Percentiles rank a stretch among this genome's conserved stretches.
phyloP scores from a whole-genome alignment of 2,329 filamentous ascomycete species.

The Huntiella omanensis region DNA sequence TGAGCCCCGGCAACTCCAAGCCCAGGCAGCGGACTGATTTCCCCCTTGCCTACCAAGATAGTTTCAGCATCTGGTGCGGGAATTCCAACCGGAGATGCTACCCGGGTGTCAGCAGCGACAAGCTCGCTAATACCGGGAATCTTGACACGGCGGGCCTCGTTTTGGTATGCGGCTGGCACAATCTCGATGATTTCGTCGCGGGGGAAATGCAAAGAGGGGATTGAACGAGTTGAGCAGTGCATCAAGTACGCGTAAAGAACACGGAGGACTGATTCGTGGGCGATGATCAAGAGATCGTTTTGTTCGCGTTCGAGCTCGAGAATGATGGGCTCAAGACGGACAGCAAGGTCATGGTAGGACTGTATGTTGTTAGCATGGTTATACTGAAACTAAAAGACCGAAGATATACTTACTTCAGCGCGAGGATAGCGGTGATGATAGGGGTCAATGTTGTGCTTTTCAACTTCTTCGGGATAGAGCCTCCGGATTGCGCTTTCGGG shows the following conservation, averaged over 20 bases:
- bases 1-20: not conserved
- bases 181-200: conserved; percentile 98
- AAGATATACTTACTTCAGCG: conserved; percentile 48
- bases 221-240: conserved; percentile 92
- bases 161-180: conserved; percentile 92
- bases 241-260: conserved; percentile 96
- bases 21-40: not conserved
- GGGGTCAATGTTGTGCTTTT: conserved; percentile 82
- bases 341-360: conserved; percentile 97
- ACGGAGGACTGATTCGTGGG: conserved; percentile 91
- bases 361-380: conserved; percentile 20
- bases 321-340: conserved; percentile 92
- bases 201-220: conserved; percentile 81
- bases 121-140: conserved; percentile 51
- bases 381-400: not conserved
- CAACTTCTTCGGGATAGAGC: conserved; percentile 75
- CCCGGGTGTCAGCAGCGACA: conserved; percentile 40
- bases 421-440: conserved; percentile 94
- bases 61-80: conserved; percentile 1
- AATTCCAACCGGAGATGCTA: conserved; percentile 8
- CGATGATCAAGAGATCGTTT: conserved; percentile 94
- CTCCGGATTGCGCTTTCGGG: conserved; percentile 63
- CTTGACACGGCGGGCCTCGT: conserved; percentile 76
- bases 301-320: conserved; percentile 92
- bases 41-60: conserved; percentile 1